Conservation (phyloP, 164 flowering plant species). For the Stephania japonica region DNA sequence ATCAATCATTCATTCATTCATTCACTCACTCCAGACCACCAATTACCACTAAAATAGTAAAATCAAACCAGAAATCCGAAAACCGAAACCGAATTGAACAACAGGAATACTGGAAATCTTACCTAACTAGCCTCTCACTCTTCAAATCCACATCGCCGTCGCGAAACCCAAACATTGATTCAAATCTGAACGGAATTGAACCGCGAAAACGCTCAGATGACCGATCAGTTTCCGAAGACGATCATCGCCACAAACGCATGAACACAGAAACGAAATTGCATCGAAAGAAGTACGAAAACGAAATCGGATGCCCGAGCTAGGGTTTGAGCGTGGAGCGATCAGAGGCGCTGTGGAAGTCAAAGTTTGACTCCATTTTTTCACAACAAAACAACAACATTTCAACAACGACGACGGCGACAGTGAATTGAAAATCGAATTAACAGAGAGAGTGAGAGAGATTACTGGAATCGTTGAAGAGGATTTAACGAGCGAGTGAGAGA, state of each 20-base stretch:
- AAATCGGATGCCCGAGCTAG: not conserved
- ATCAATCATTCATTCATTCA: not conserved
- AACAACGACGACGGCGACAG: not conserved
- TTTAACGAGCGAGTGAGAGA: too few species aligned
- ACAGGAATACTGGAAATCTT: slow-evolving; percentile 5
- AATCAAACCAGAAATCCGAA: not conserved
- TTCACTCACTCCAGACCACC: not conserved
- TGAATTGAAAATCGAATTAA: too few species aligned
- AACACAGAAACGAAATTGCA: not conserved
- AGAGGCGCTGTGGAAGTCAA: not conserved
- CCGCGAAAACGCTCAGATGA: not conserved
- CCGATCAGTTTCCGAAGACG: not conserved
- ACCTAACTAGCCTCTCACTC: slow-evolving; percentile 61
- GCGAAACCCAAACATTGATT: not conserved
- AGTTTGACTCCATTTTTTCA: not conserved
- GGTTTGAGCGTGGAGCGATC: not conserved
- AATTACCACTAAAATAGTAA: slow-evolving; percentile 4
- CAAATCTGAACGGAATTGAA: not conserved
- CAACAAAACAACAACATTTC: not conserved
- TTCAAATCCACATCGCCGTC: slow-evolving; percentile 37
- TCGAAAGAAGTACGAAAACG: not conserved
- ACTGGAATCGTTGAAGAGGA: too few species aligned
- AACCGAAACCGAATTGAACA: not conserved
- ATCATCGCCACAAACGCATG: too few species aligned
- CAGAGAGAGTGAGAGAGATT: not conserved